Evolutionary conservation across 1,284 basidiomycete species (phyloP).

Genomic region (Pisolithus thermaeus): DNA sequence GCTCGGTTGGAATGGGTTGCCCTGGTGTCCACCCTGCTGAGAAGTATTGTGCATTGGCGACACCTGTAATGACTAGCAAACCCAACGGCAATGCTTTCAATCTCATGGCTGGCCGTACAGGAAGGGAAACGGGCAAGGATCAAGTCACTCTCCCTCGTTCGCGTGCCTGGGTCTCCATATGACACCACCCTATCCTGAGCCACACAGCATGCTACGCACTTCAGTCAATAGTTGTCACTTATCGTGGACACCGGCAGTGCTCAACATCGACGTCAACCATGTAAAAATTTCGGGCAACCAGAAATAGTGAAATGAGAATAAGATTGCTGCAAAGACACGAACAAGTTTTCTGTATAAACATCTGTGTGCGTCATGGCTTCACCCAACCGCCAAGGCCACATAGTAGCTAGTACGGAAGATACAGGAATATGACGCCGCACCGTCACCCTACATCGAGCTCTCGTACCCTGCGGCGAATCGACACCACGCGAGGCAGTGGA

Average conservation of each 20-base stretch:
- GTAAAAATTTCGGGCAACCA: no score
- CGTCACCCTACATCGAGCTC: conserved; percentile 36
- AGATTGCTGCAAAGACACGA: neutral
- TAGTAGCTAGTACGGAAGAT: conserved; percentile 73
- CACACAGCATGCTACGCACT: no score
- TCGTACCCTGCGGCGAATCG: conserved; percentile 39
- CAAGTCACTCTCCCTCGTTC: no score
- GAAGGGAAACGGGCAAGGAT: neutral
- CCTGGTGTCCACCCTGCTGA: conserved; percentile 75
- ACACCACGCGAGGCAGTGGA: conserved; percentile 41
- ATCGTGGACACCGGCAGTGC: no score
- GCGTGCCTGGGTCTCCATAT: no score
- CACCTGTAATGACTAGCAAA: conserved; percentile 31
- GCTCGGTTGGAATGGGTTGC: conserved; percentile 39
- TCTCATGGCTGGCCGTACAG: conserved; percentile 40
- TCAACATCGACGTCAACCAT: no score
- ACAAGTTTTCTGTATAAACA: neutral
- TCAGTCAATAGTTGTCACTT: no score
- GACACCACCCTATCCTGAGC: no score
- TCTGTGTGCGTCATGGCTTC: conserved; percentile 72
- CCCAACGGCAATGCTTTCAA: conserved; percentile 29
- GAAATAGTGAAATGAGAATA: neutral
- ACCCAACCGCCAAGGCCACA: conserved; percentile 73
- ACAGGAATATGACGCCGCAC: conserved; percentile 71
- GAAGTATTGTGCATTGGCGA: conserved; percentile 61